phyloP scores from a whole-genome alignment of 495 filamentous ascomycete genomes.

The Parathielavia appendiculata region DNA sequence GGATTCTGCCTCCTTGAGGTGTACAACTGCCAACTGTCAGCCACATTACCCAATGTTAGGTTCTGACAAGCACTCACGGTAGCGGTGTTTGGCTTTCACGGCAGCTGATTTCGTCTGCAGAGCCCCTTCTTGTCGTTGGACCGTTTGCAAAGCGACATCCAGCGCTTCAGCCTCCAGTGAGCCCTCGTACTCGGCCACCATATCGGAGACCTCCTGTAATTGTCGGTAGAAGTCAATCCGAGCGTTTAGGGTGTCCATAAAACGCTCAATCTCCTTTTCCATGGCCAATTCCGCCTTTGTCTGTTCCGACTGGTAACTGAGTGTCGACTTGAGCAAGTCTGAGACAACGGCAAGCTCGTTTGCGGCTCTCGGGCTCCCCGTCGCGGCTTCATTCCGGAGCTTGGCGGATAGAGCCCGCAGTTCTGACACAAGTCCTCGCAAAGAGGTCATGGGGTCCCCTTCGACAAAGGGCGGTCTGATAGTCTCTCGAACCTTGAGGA shows the following conservation, averaged over 20 bases:
- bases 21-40: constrained; percentile 36
- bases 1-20: constrained; percentile 49
- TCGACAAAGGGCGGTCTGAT: constrained; percentile 52
- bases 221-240: constrained; percentile 85
- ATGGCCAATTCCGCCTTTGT: constrained; percentile 55
- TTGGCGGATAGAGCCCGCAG: constrained; percentile 58
- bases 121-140: constrained; percentile 41
- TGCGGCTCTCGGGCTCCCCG: constrained; percentile 56
- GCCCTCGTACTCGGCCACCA: constrained; percentile 65
- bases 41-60: neutral
- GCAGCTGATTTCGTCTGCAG: constrained; percentile 52
- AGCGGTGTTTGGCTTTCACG: constrained; percentile 64
- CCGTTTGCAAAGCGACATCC: constrained; percentile 25
- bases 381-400: constrained; percentile 56
- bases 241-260: constrained; percentile 71
- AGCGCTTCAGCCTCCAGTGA: constrained; percentile 36
- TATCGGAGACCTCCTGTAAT: constrained; percentile 82
- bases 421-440: constrained; percentile 64
- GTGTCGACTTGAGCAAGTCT: constrained; percentile 49
- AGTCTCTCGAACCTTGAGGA: constrained; percentile 52
- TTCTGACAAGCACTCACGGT: constrained; percentile 45
- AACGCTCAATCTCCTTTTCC: constrained; percentile 69
- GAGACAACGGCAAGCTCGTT: constrained; percentile 60
- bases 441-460: constrained; percentile 46
- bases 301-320: constrained; percentile 59